phyloP scores from a whole-genome alignment of 495 filamentous ascomycete species.

The Bombardia bombarda region DNA sequence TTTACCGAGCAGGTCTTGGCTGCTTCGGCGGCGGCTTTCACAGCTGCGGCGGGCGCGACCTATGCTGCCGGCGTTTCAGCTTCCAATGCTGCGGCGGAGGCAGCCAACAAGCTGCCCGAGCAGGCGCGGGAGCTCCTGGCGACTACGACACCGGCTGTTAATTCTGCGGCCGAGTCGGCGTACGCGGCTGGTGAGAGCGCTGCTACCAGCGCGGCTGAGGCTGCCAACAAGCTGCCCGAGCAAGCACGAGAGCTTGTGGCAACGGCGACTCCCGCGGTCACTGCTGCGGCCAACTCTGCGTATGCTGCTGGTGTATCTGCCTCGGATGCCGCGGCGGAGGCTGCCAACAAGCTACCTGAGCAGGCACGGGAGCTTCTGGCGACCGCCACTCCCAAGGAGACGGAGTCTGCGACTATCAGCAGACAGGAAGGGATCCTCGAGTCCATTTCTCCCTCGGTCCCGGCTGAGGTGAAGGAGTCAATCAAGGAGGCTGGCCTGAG shows the following conservation, averaged over 20 bases:
- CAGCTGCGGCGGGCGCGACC: conserved; percentile 32
- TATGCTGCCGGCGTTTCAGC: conserved; percentile 25
- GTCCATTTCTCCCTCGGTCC: conserved; percentile 48
- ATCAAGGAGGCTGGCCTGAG: conserved; percentile 51
- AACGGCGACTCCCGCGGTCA: conserved; percentile 29
- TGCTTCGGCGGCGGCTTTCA: conserved; percentile 29
- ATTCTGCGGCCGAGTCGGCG: too few species aligned
- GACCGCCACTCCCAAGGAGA: conserved; percentile 12
- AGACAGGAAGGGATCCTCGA: conserved; percentile 23
- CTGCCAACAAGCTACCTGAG: conserved; percentile 24
- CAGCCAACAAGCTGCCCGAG: conserved; percentile 24
- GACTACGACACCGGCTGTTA: too few species aligned
- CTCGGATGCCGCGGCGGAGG: conserved; percentile 22
- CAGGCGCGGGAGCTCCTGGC: conserved; percentile 27
- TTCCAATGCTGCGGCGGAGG: conserved; percentile 22
- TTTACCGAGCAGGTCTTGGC: conserved; percentile 28
- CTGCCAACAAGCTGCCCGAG: background rate
- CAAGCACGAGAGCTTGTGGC: conserved; percentile 1
- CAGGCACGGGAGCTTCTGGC: conserved; percentile 28
- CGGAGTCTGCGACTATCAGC: conserved; percentile 12
- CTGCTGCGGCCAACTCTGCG: conserved; percentile 32
- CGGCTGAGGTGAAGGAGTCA: conserved; percentile 66
- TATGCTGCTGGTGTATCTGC: conserved; percentile 25
- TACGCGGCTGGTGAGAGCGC: too few species aligned
- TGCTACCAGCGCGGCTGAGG: background rate